Evolutionary conservation across 371 early-diverging fungal genomes (phyloP).

Genomic region (Coemansia sp.): DNA sequence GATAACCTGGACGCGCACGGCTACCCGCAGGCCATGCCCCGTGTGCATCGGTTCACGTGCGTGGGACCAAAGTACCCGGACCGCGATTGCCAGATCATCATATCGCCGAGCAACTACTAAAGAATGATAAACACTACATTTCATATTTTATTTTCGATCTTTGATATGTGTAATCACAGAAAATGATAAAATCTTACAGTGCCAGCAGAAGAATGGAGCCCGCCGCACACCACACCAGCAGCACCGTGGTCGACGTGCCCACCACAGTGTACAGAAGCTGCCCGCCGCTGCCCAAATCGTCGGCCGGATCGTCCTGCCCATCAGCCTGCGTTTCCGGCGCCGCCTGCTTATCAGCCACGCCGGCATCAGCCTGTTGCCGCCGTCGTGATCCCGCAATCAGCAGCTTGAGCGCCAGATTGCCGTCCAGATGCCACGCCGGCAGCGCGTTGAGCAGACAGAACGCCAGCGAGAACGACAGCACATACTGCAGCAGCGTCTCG

Average conservation of each 20-base stretch:
- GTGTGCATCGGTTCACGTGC: conserved; percentile 12
- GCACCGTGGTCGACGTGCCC: conserved; percentile 4
- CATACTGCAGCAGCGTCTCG: conserved; percentile 54
- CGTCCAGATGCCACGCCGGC: conserved; percentile 76
- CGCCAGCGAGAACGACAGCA: conserved; percentile 74
- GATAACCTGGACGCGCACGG: conserved; percentile 13
- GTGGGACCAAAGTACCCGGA: conserved; percentile 20
- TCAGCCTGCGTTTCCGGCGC: background rate
- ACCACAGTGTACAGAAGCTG: background rate
- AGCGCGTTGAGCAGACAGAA: conserved; percentile 75
- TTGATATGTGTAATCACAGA: background rate
- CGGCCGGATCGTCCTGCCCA: background rate
- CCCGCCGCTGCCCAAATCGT: background rate
- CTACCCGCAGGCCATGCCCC: conserved; percentile 18
- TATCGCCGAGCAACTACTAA: background rate
- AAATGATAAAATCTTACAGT: background rate
- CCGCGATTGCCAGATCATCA: conserved; percentile 21
- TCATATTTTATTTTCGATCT: background rate
- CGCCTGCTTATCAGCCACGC: background rate
- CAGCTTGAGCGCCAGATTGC: conserved; percentile 61
- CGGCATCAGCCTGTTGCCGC: background rate
- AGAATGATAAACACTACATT: background rate
- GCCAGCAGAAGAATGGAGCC: conserved; percentile 21
- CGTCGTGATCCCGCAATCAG: background rate
- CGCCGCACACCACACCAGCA: conserved; percentile 33